These are phyloP conservation scores for Colletotrichum sp. DNA, from an alignment of 2,329 filamentous ascomycete genomes.

Conservation along the genomic window DNA sequence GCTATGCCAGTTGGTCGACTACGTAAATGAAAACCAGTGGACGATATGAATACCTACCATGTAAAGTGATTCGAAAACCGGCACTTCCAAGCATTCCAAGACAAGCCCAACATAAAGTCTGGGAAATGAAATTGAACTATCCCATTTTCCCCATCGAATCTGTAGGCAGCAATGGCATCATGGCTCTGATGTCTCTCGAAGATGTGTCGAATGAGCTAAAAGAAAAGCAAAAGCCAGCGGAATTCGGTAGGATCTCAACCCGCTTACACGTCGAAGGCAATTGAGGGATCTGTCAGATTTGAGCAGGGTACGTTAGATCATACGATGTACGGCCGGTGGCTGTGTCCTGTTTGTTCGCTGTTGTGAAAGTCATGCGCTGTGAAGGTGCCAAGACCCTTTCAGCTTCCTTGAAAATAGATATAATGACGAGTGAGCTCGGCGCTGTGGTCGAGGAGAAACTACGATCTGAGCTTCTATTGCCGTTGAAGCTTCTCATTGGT, in stretches of 20 bases:
- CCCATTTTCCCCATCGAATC: neutral
- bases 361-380: neutral
- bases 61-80: neutral
- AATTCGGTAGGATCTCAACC: neutral
- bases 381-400: neutral
- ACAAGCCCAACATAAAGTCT: neutral
- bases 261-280: neutral
- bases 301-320: neutral
- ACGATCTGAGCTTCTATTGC: neutral
- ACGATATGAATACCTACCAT: neutral
- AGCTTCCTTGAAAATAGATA: too few species aligned
- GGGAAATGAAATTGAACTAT: neutral
- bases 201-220: neutral
- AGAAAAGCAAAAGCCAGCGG: neutral
- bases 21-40: neutral
- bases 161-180: accelerated
- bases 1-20: neutral
- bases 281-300: neutral
- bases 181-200: neutral
- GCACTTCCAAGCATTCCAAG: neutral
- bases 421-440: neutral
- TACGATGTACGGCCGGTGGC: neutral
- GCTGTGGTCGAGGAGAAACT: neutral
- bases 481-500: neutral
- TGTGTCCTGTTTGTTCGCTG: neutral